These are phyloP conservation scores for Emmonsia crescens DNA, from an alignment of 2,329 filamentous ascomycete genomes.

Conservation along the genomic window DNA sequence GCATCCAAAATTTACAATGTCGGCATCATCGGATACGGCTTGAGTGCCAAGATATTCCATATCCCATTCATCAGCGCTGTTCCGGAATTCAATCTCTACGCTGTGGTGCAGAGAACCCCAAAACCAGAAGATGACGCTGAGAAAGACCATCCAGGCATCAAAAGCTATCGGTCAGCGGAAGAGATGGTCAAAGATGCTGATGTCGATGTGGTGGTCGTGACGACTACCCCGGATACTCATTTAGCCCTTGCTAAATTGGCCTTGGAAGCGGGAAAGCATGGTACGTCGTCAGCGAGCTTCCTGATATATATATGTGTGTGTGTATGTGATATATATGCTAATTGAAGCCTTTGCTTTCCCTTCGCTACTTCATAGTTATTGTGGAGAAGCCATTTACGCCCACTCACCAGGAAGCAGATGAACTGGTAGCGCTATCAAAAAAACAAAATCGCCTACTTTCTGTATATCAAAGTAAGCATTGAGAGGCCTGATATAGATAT, in stretches of 20 bases:
- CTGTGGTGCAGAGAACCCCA: conserved; percentile 65
- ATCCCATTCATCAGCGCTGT: conserved; percentile 64
- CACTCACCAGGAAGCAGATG: conserved; percentile 54
- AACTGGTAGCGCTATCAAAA: conserved; percentile 48
- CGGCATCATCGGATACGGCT: conserved; percentile 49
- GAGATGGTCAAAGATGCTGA: conserved; percentile 54
- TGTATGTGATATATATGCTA: neutral
- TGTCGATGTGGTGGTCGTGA: conserved; percentile 60
- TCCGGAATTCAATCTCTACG: conserved; percentile 55
- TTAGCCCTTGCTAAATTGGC: conserved; percentile 54
- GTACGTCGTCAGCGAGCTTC: conserved; percentile 17
- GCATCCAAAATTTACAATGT: conserved; percentile 42
- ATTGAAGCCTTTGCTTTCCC: neutral
- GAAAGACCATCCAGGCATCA: conserved; percentile 54
- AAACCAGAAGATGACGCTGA: conserved; percentile 54
- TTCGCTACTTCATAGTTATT: conserved; percentile 42
- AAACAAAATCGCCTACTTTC: conserved; percentile 45
- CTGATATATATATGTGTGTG: too few relatives aligned
- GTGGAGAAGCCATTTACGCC: conserved; percentile 78
- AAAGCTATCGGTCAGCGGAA: conserved; percentile 53
- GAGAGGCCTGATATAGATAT: neutral
- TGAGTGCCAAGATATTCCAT: conserved; percentile 69
- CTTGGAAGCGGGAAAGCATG: conserved; percentile 60
- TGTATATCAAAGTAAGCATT: conserved; percentile 53
- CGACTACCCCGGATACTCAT: conserved; percentile 62